Base-by-base conservation (phyloP, 148 eudicot genomes). In the Arctostaphylos glauca region DNA sequence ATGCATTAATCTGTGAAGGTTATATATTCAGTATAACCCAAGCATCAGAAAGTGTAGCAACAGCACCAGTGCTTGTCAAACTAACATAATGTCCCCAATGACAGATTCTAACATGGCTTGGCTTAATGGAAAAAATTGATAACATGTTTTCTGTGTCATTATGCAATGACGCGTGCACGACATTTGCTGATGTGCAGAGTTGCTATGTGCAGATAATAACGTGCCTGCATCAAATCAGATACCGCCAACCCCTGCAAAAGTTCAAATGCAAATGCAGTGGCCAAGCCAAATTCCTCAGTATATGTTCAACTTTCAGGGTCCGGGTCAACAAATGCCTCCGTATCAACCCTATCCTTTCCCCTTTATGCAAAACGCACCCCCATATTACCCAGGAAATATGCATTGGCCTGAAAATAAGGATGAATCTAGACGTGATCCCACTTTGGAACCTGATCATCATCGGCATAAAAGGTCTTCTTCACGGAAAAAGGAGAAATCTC, bases 221-320 rank as follows among this genome's bases (percentile, higher is more conserved):
- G 1, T 56, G 10, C 25, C 79, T 70, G 85, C 77, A 74, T 50
- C 89, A 76, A 88, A 87, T 82, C 89, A 83, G 81, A 55, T 56
- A 77, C 79, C 88, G 66, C 19, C 81, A 15, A 80, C 87, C 70
- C 48, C 87, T 21, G 67, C 88, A 38, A 85, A 85, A 81, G 85
- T 76, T 59, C 90, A 80, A 82, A 79, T 83, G 73, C 89, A 87
- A 54, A 76, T 88, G 87, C 88, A 88, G 38, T 90, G 90, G 91
- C 87, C 86, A 71, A 87, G 88, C 87, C 91, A 88, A 82, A 81
- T 88, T 55, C 92, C 92, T 47, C 92, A 44, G n/a, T 90, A 84
- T 56, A 89, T 89, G 91, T 88, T 80, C 87, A 88, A 87, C 54
- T 85, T 80, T 86, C 92, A 85, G 71, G 81, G 76, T 78, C 79